phyloP scores from a whole-genome alignment of 495 filamentous ascomycete species.

The Penicillium coffeae region DNA sequence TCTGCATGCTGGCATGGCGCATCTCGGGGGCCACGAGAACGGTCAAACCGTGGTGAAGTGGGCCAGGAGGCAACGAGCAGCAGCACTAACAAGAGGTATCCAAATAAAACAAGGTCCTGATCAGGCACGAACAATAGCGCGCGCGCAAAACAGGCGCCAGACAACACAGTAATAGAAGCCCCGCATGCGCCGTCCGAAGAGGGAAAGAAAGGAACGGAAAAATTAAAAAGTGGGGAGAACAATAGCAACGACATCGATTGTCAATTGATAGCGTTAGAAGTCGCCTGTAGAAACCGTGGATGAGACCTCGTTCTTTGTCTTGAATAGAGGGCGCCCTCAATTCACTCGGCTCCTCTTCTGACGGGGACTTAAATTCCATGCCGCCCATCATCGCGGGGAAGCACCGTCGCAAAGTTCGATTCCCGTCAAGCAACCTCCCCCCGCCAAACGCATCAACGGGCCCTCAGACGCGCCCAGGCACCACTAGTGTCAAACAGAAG shows the following conservation, averaged over 20 bases:
- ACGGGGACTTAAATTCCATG: conserved; percentile 22
- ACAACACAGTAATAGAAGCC: neutral
- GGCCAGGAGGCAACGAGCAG: too few relatives aligned
- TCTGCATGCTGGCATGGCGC: conserved; percentile 16
- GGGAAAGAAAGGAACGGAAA: neutral
- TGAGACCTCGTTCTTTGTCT: neutral
- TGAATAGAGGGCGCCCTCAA: neutral
- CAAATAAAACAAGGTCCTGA: neutral
- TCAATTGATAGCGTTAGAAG: neutral
- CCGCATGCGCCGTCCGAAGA: neutral
- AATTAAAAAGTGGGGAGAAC: conserved; percentile 18
- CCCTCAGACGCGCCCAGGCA: conserved; percentile 5
- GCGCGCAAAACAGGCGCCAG: neutral
- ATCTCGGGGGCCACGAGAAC: conserved; percentile 9
- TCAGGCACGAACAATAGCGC: neutral
- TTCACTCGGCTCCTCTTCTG: conserved; percentile 1
- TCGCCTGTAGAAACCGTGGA: neutral
- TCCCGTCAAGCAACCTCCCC: conserved; percentile 14
- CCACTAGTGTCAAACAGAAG: conserved; percentile 1
- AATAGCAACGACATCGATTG: conserved; percentile 14
- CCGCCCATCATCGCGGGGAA: conserved; percentile 33
- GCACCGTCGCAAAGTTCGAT: conserved; percentile 42
- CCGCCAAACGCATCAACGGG: conserved; percentile 6
- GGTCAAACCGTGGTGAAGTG: conserved; percentile 1
- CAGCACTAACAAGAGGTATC: neutral